Evolutionary conservation across 169 alveolate species (phyloP).

Genomic region (Cryptosporidium ubiquitum): DNA sequence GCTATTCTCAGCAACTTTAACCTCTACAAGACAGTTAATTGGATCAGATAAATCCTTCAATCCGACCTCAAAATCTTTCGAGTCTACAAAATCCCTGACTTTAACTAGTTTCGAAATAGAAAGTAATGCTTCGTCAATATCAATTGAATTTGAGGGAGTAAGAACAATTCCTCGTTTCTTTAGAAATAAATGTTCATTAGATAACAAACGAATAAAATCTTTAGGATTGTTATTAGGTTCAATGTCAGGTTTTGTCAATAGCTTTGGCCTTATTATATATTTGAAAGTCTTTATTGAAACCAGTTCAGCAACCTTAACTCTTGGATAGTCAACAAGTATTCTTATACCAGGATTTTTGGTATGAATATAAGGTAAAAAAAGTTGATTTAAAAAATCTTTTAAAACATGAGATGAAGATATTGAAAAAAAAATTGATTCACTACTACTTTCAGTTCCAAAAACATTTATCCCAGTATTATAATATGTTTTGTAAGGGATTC

Average conservation of each 20-base stretch:
- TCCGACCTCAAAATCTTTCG: neutral
- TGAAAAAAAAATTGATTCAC: conserved; percentile 14
- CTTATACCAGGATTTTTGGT: neutral
- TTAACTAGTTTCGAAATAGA: neutral
- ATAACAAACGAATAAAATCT: conserved; percentile 34
- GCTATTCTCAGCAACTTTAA: neutral
- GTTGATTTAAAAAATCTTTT: neutral
- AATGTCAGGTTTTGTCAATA: conserved; percentile 8
- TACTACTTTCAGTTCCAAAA: conserved; percentile 39
- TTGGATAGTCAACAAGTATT: conserved; percentile 44
- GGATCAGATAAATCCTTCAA: conserved; percentile 11
- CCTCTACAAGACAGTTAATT: conserved; percentile 37
- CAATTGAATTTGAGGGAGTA: neutral
- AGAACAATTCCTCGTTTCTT: conserved; percentile 37
- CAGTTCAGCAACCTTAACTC: conserved; percentile 14
- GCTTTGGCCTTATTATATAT: conserved; percentile 2
- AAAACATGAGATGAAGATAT: conserved; percentile 11
- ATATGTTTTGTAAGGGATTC: conserved; percentile 17
- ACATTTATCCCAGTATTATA: conserved; percentile 24
- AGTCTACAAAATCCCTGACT: neutral
- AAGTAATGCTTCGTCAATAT: conserved; percentile 3
- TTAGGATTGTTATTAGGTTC: conserved; percentile 1
- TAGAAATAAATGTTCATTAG: conserved; percentile 13
- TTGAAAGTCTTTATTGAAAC: conserved; percentile 37
- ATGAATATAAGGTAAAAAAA: neutral